phyloP scores from a whole-genome alignment of 495 filamentous ascomycete genomes.

The Podospora fimiseda region DNA sequence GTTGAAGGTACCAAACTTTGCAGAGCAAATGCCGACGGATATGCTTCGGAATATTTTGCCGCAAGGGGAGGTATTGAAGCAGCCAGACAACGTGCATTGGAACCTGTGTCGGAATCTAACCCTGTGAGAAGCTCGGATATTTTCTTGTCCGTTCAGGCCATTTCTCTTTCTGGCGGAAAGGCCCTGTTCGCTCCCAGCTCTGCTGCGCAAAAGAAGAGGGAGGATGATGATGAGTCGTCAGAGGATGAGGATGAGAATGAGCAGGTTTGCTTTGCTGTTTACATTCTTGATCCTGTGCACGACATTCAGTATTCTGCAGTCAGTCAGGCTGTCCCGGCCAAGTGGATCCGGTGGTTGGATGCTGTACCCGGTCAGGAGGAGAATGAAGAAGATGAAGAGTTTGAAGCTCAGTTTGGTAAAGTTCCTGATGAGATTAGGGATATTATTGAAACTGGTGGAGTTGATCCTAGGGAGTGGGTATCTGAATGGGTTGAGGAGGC shows the following conservation, averaged over 20 bases:
- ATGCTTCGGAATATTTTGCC: slow-evolving; percentile 75
- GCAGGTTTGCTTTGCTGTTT: slow-evolving; percentile 77
- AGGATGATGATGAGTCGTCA: slow-evolving; percentile 35
- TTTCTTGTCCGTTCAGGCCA: slow-evolving; percentile 88
- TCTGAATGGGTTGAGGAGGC: slow-evolving; percentile 95
- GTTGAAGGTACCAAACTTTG: slow-evolving; percentile 85
- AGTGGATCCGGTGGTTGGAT: slow-evolving; percentile 91
- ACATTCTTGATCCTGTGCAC: slow-evolving; percentile 89
- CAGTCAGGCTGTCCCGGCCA: slow-evolving; percentile 74
- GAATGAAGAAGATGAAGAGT: slow-evolving; percentile 34
- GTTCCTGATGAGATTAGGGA: slow-evolving; percentile 80
- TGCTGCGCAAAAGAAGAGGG: slow-evolving; percentile 45
- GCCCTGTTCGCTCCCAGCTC: slow-evolving; percentile 58
- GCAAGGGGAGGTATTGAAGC: slow-evolving; percentile 70
- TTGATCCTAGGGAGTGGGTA: slow-evolving; percentile 95
- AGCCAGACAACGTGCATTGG: slow-evolving; percentile 68
- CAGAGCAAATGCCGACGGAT: slow-evolving; percentile 78
- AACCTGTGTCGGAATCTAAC: slow-evolving; percentile 72
- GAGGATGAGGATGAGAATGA: slow-evolving; percentile 38
- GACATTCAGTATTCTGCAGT: slow-evolving; percentile 78
- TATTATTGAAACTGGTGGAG: slow-evolving; percentile 80
- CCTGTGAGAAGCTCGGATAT: slow-evolving; percentile 89
- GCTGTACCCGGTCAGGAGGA: slow-evolving; percentile 47
- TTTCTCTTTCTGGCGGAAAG: slow-evolving; percentile 53
- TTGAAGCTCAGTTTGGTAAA: slow-evolving; percentile 20